phyloP scores from a whole-genome alignment of 2,329 filamentous ascomycete species.

The Clarireedia paspali region DNA sequence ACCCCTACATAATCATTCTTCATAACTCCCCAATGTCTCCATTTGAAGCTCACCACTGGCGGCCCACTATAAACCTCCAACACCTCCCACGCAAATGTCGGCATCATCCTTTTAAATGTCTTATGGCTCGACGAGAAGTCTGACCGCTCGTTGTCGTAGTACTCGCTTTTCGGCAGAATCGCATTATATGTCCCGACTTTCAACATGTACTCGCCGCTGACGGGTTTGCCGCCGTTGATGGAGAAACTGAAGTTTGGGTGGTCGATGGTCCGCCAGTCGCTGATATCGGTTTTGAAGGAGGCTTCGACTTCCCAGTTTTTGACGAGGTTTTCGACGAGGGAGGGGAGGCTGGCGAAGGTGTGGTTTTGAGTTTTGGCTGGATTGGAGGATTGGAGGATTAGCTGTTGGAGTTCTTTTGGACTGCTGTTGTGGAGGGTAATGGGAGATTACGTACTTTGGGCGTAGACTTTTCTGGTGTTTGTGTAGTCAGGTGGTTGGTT shows the following conservation, averaged over 20 bases:
- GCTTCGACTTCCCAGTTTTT: constrained; percentile 70
- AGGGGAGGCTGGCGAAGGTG: constrained; percentile 45
- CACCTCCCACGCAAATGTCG: constrained; percentile 64
- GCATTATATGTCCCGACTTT: constrained; percentile 63
- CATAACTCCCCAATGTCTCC: constrained; percentile 63
- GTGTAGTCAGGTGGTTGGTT: constrained; percentile 54
- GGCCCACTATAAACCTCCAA: constrained; percentile 60
- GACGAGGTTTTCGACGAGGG: constrained; percentile 60
- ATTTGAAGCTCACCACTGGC: constrained; percentile 54
- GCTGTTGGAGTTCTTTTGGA: background rate
- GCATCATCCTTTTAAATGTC: constrained; percentile 68
- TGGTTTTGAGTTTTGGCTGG: constrained; percentile 51
- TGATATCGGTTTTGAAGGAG: constrained; percentile 54
- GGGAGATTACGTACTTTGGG: constrained; percentile 41
- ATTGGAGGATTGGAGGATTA: background rate
- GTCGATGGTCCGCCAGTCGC: constrained; percentile 61
- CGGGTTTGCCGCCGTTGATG: constrained; percentile 51
- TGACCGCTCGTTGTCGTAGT: constrained; percentile 53
- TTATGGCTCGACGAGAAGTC: constrained; percentile 60
- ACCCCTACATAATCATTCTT: constrained; percentile 58
- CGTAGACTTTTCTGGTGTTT: constrained; percentile 52
- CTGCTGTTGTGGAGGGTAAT: background rate
- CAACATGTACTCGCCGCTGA: constrained; percentile 56
- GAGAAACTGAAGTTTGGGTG: constrained; percentile 51
- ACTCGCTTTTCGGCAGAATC: constrained; percentile 54